Base-by-base conservation (phyloP, 768 basidiomycete species). In the Strobilomyces dryophilus region DNA sequence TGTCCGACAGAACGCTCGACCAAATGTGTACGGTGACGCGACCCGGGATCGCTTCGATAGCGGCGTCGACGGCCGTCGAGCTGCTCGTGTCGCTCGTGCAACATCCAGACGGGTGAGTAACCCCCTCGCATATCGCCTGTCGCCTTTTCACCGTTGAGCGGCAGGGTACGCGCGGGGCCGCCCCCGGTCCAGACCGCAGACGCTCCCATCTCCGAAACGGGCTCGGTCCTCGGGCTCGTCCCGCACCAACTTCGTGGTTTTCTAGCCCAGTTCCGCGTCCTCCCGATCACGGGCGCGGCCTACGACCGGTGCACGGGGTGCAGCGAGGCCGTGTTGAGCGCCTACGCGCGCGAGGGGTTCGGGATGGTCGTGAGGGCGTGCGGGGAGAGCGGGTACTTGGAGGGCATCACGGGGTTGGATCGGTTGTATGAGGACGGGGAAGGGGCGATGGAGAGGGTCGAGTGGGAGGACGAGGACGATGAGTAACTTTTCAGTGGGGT, bases 11-110 rank as follows among this genome's bases (percentile, higher is more conserved):
- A 39, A 95, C 95, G 4, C 80, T 98, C 14, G 97, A 98, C 68
- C 95, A 98, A 68, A 98, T 98, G 95, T 99, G 97, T 66, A 98
- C 97, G 1, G 97, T 99, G 29, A 98, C 95, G 0, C 77, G 97
- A 20, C 97, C 97, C 0, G 95, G 95, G 0, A 78, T 98, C 2
- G 97, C 95, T 0, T 83, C 92, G 0, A 92, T 98, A 47, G 97
- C 97, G 0, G 83, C 89, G 2, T 87, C 95, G 1, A 89, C 88
- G 0, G 94, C 93, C 0, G 95, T 98, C 1, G 97, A 99, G 67
- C 76, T 99, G 9, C 80, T 98, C 21, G 85, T 91, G 2, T 90
- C 92, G 0, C 71, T 97, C 4, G 60, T 98, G 8, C 95, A 98
- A 63, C 94, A 98, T 72, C 91, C 93, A 0, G 76, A 85, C 20